Conservation (phyloP, 2,329 filamentous ascomycete species). For the Zasmidium angulare region DNA sequence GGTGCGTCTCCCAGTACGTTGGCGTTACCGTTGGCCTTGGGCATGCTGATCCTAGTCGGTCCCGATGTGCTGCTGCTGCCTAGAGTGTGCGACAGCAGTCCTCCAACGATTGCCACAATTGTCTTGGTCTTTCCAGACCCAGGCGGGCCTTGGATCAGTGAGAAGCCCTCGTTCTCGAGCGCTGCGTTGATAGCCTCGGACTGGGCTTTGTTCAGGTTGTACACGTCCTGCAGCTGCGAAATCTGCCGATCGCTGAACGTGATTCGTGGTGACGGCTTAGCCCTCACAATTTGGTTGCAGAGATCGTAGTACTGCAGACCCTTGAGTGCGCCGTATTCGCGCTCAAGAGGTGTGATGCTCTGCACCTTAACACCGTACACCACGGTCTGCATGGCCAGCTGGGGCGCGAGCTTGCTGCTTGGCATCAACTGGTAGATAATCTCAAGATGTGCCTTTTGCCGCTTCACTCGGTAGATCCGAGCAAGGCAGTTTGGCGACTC, state of each 20-base stretch:
- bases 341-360: conserved; percentile 90
- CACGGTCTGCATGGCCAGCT: conserved; percentile 66
- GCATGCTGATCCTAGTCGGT: conserved; percentile 38
- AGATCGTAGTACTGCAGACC: conserved; percentile 94
- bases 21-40: conserved; percentile 26
- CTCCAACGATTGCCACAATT: conserved; percentile 92
- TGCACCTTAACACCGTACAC: conserved; percentile 80
- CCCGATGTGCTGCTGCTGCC: conserved; percentile 44
- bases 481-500: conserved; percentile 79
- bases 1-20: conserved; percentile 34
- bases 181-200: conserved; percentile 89
- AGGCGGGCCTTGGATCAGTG: conserved; percentile 90
- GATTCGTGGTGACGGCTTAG: conserved; percentile 85
- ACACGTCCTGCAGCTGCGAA: conserved; percentile 68
- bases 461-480: conserved; percentile 74
- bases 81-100: conserved; percentile 66
- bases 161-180: conserved; percentile 94
- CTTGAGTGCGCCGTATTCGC: conserved; percentile 89
- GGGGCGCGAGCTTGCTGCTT: conserved; percentile 26
- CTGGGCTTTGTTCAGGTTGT: conserved; percentile 83
- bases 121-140: conserved; percentile 95
- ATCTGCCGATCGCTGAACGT: conserved; percentile 75
- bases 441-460: conserved; percentile 79
- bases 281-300: conserved; percentile 85
- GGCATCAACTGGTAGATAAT: conserved; percentile 82